A percentile compares a stretch with the other conserved stretches of the same genome.
These are phyloP conservation scores for Phytophthora brassicae DNA, from an alignment of 352 stramenopile genomes.

Conservation along the genomic window DNA sequence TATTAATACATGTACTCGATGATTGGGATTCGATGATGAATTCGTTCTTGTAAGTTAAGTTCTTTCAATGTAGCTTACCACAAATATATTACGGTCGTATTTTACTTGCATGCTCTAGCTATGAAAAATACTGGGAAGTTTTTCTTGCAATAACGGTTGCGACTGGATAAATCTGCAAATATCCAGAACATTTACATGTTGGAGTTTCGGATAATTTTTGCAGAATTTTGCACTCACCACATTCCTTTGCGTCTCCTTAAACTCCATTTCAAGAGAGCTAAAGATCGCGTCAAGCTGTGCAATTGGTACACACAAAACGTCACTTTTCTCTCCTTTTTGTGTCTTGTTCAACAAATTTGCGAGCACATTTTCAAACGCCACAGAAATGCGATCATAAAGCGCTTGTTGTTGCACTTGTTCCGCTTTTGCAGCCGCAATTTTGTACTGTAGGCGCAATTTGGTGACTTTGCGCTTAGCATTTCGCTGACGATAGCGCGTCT, in stretches of 20 bases:
- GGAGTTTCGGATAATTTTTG: constrained; percentile 36
- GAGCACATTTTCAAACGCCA: constrained; percentile 42
- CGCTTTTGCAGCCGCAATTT: constrained; percentile 43
- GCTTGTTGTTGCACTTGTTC: constrained; percentile 50
- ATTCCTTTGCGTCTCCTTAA: constrained; percentile 36
- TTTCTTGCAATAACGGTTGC: constrained; percentile 34
- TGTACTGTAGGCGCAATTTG: constrained; percentile 47
- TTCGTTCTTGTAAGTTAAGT: too few species aligned
- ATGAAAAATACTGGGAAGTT: constrained; percentile 14
- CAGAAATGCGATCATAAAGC: constrained; percentile 46
- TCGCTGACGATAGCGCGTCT: constrained; percentile 63
- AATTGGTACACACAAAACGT: constrained; percentile 46
- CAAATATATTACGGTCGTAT: too few species aligned
- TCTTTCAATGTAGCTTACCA: too few species aligned
- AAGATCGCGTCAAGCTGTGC: constrained; percentile 49
- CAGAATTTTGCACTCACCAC: constrained; percentile 35
- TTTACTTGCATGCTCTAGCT: too few species aligned
- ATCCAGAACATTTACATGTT: constrained; percentile 67
- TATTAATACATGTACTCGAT: too few species aligned
- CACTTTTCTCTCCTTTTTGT: constrained; percentile 20
- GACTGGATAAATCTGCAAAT: constrained; percentile 53
- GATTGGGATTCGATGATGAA: too few species aligned
- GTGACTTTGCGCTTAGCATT: constrained; percentile 55
- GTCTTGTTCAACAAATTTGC: constrained; percentile 14
- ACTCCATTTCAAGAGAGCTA: constrained; percentile 30